Percentiles rank a stretch among this genome's conserved stretches.
Conservation (phyloP, 2,329 filamentous ascomycete species). For the Venturia carpophila region DNA sequence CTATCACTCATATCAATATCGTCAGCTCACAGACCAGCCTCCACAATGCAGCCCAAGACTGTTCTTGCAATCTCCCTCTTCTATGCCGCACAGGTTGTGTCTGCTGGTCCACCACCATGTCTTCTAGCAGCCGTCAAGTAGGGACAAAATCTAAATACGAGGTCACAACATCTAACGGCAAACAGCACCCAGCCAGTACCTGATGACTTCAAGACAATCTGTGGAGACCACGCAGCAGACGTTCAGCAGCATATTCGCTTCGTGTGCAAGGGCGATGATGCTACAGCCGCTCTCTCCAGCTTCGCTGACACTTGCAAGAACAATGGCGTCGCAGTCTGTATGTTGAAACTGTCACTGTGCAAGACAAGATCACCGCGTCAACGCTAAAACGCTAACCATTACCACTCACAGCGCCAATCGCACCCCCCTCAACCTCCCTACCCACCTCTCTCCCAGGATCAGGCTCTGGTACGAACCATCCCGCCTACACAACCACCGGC, state of each 20-base stretch:
- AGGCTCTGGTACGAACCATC: not conserved
- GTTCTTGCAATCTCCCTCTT: conserved; percentile 7
- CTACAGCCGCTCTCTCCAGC: not conserved
- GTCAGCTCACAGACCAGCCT: not conserved
- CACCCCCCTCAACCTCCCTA: not conserved
- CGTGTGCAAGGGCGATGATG: conserved; percentile 12
- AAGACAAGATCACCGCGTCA: no score
- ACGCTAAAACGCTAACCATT: not conserved
- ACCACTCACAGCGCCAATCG: not conserved
- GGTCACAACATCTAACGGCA: not conserved
- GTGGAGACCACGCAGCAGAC: not conserved
- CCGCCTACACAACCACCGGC: not conserved
- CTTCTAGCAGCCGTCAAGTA: conserved; percentile 15
- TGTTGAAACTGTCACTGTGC: not conserved
- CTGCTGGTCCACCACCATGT: conserved; percentile 9
- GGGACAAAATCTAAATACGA: not conserved
- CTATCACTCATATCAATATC: not conserved
- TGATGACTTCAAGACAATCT: conserved; percentile 9
- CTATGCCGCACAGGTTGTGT: not conserved
- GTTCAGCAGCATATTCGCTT: conserved; percentile 11
- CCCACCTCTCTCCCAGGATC: not conserved
- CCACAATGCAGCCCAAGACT: conserved; percentile 15
- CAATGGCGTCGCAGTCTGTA: conserved; percentile 12
- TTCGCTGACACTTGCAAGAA: conserved; percentile 15
- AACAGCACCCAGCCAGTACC: conserved; percentile 4